phyloP scores from a whole-genome alignment of 2,329 filamentous ascomycete genomes.

The Chrysoporthe cubensis region DNA sequence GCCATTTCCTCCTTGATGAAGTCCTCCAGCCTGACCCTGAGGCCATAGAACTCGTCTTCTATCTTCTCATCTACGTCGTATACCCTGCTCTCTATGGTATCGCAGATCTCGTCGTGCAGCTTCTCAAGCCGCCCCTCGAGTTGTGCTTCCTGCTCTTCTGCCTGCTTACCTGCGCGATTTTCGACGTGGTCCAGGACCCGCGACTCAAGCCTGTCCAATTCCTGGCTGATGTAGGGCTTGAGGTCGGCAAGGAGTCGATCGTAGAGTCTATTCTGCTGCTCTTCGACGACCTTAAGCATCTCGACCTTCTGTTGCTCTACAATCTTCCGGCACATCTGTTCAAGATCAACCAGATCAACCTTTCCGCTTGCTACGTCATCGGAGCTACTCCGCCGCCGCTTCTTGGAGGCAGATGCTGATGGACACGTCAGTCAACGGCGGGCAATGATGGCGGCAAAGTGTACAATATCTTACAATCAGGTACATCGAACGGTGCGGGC shows the following conservation, averaged over 20 bases:
- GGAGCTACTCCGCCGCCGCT: slow-evolving; percentile 10
- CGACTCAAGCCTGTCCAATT: slow-evolving; percentile 11
- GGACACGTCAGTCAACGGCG: too few species aligned
- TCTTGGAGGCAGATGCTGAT: slow-evolving; percentile 10
- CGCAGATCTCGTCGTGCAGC: slow-evolving; percentile 8
- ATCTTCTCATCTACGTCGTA: background rate
- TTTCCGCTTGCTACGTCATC: background rate
- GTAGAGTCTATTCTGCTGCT: slow-evolving; percentile 7
- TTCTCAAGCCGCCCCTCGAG: slow-evolving; percentile 17
- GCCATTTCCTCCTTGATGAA: slow-evolving; percentile 15
- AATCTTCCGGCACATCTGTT: slow-evolving; percentile 6
- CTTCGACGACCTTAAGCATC: slow-evolving; percentile 1
- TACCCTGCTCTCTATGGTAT: slow-evolving; percentile 5
- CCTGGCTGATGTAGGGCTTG: slow-evolving; percentile 10
- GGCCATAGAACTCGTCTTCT: slow-evolving; percentile 13
- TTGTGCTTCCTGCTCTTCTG: background rate
- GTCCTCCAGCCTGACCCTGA: slow-evolving; percentile 13
- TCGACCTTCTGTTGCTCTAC: slow-evolving; percentile 20
- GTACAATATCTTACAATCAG: background rate
- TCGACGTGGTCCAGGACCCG: slow-evolving; percentile 5
- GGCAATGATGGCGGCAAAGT: background rate
- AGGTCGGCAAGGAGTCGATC: slow-evolving; percentile 6
- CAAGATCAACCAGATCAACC: background rate
- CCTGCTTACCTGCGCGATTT: slow-evolving; percentile 15
- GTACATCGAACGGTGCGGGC: background rate